phyloP scores from a whole-genome alignment of 257 asterid genomes.

The Ilex aquifolium region DNA sequence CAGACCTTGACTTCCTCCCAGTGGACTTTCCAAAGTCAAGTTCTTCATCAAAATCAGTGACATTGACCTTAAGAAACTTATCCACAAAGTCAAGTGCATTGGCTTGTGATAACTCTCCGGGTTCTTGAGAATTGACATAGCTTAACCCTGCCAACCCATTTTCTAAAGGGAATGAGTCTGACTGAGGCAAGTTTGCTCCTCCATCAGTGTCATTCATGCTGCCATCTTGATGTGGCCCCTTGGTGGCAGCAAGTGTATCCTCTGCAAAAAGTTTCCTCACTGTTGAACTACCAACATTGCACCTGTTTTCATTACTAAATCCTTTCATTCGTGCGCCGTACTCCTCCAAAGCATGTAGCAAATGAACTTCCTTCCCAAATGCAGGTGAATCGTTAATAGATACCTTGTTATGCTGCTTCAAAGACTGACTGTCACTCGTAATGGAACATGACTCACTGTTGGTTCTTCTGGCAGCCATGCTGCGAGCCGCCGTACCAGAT shows the following conservation, averaged over 20 bases:
- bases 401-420: conserved; percentile 27
- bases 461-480: conserved; percentile 26
- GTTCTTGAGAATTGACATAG: conserved; percentile 80
- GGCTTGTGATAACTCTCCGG: conserved; percentile 85
- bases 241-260: conserved; percentile 29
- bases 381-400: conserved; percentile 17
- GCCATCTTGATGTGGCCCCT: conserved; percentile 22
- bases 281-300: conserved; percentile 40
- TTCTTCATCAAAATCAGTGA: conserved; percentile 37
- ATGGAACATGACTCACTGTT: conserved; percentile 19
- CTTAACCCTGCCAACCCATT: conserved; percentile 64
- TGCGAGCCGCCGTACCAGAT: conserved; percentile 69
- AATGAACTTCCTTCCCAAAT: conserved; percentile 22
- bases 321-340: conserved; percentile 24
- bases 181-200: conserved; percentile 20
- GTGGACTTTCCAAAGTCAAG: conserved; percentile 21
- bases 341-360: conserved; percentile 20
- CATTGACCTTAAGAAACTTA: conserved; percentile 62
- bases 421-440: conserved; percentile 29
- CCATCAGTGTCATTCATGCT: conserved; percentile 21
- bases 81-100: conserved; percentile 82
- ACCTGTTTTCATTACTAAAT: conserved; percentile 19
- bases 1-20: conserved; percentile 30
- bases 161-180: conserved; percentile 28
- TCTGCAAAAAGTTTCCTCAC: conserved; percentile 79